Evolutionary conservation across 2,329 filamentous ascomycete genomes (phyloP).

Genomic region (Aspergillus puulaauensis): DNA sequence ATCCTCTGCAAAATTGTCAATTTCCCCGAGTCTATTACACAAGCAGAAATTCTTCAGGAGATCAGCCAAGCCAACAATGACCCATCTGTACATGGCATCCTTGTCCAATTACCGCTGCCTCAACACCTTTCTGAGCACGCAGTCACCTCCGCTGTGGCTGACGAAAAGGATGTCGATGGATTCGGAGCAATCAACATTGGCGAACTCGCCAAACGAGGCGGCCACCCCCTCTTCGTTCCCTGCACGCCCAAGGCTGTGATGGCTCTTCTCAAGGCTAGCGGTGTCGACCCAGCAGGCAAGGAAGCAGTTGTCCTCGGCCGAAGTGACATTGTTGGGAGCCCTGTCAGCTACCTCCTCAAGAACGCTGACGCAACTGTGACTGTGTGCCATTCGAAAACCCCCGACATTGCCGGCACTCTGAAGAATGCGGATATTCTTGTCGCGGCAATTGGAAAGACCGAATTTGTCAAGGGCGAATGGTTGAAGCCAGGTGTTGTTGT

Average conservation of each 20-base stretch:
- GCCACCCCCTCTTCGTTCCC: constrained; percentile 82
- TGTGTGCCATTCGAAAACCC: constrained; percentile 88
- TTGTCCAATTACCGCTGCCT: constrained; percentile 90
- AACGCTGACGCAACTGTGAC: constrained; percentile 97
- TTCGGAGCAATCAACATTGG: constrained; percentile 95
- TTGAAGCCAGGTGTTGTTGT: constrained; percentile 92
- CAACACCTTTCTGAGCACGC: constrained; percentile 85
- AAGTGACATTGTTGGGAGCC: constrained; percentile 96
- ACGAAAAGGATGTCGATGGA: constrained; percentile 97
- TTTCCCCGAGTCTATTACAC: constrained; percentile 75
- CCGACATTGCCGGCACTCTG: constrained; percentile 69
- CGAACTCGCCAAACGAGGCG: constrained; percentile 92
- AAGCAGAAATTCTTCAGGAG: constrained; percentile 80
- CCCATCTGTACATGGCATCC: constrained; percentile 79
- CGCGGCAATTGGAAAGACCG: constrained; percentile 83
- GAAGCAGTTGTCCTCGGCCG: constrained; percentile 90
- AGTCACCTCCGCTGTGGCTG: constrained; percentile 84
- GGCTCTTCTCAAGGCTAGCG: constrained; percentile 81
- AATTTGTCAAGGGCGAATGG: constrained; percentile 93
- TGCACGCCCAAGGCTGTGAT: constrained; percentile 98
- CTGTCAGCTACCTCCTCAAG: constrained; percentile 91
- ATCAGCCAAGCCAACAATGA: constrained; percentile 85
- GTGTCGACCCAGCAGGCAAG: constrained; percentile 82
- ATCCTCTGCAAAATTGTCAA: constrained; percentile 86
- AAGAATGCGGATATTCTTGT: constrained; percentile 86